These are phyloP conservation scores for Letharia columbiana DNA, from an alignment of 495 filamentous ascomycete species.

Conservation along the genomic window DNA sequence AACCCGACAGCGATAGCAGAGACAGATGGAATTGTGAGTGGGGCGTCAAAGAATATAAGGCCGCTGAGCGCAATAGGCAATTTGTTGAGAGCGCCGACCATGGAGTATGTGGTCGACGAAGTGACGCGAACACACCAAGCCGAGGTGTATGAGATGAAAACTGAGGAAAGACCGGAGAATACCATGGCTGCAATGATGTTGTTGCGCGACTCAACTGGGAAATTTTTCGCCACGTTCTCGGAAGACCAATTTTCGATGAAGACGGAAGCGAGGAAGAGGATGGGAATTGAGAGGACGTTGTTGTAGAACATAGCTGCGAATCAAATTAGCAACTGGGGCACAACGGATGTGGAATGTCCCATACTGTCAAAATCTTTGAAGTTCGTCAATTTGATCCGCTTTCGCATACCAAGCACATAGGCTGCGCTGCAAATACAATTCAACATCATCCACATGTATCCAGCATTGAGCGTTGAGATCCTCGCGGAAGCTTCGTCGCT, in stretches of 20 bases:
- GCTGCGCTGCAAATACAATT: slow-evolving; percentile 94
- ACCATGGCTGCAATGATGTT: slow-evolving; percentile 78
- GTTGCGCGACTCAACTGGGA: slow-evolving; percentile 68
- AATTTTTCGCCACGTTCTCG: slow-evolving; percentile 76
- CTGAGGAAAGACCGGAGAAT: slow-evolving; percentile 83
- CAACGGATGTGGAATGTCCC: slow-evolving; percentile 29
- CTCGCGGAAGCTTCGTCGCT: slow-evolving; percentile 57
- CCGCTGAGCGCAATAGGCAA: slow-evolving; percentile 87
- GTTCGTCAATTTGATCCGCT: slow-evolving; percentile 98
- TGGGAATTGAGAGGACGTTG: slow-evolving; percentile 94
- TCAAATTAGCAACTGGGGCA: slow-evolving; percentile 2
- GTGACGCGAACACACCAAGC: slow-evolving; percentile 98
- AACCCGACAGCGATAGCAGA: slow-evolving; percentile 86
- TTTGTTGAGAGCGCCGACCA: slow-evolving; percentile 98
- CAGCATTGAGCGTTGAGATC: slow-evolving; percentile 85
- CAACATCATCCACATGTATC: slow-evolving; percentile 96
- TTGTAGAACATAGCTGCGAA: slow-evolving; percentile 96
- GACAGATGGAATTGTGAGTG: slow-evolving; percentile 85
- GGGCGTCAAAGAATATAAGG: slow-evolving; percentile 88
- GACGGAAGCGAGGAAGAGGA: slow-evolving; percentile 74
- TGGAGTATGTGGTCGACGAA: slow-evolving; percentile 92
- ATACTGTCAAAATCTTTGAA: slow-evolving; percentile 99
- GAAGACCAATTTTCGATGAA: slow-evolving; percentile 87
- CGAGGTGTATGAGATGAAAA: slow-evolving; percentile 98
- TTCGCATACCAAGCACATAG: slow-evolving; percentile 89